Base-by-base conservation (phyloP, 352 stramenopile genomes). In the Pythium periplocum region DNA sequence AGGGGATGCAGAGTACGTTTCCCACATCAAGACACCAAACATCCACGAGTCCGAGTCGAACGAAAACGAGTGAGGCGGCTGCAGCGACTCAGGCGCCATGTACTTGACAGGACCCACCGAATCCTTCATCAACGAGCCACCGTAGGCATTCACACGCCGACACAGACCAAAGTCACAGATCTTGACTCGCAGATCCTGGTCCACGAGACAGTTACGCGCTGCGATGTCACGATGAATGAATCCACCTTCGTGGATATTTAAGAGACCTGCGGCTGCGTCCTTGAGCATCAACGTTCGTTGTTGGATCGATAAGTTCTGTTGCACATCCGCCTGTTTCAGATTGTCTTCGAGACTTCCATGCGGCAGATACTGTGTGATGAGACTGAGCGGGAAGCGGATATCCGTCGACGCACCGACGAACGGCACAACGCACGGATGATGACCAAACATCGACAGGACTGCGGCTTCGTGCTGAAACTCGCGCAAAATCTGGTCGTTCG, bases 161-260 rank as follows among this genome's bases (percentile, higher is more conserved):
- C 75, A 87, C 3, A 93, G 62, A 4, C 82, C 82, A 69, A 93
- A 93, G 52, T 93, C 83, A 45, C 78, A 89, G 38, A 91, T 86
- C 33, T 85, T 85, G 39, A 88, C 78, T 2, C 66, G 74, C 6
- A 74, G 54, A 17, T 78, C 60, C 35, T 82, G 51, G 45, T 89
- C 80, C 7, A 93, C 76, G 4, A 93, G 62, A 48, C 83, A 93
- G 59, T 93, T 93, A 6, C 83, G 74, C 4, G 80, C 83, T 4
- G 80, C 83, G 34, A 93, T 75, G 41, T 93, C 83, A 35, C 83
- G 78, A 48, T 93, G 83, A 43, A 93, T 87, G 35, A 93, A 90
- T 30, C 79, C 80, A 57, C 83, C 83, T 79, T 93, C 76, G 55
- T 93, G 83, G 47, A 93, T 87, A 43, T 91, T 93, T n/a, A 90